These are phyloP conservation scores for Citeromyces siamensis DNA, from an alignment of 1,139 yeast genomes.

Conservation along the genomic window DNA sequence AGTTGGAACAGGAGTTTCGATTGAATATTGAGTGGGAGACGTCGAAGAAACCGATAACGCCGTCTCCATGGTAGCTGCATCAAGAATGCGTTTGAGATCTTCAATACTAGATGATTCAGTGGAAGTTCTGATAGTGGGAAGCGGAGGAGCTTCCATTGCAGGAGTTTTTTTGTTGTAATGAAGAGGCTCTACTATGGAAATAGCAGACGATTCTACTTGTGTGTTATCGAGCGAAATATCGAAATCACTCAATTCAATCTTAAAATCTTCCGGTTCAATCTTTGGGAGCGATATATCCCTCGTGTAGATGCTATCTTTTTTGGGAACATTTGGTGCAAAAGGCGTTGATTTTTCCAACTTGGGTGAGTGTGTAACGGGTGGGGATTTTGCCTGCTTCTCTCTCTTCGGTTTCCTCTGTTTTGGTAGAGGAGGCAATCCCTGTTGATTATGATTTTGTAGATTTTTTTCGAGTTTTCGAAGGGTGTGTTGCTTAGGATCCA, in stretches of 20 bases:
- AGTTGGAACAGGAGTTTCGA: too few relatives aligned
- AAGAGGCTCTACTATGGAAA: neutral
- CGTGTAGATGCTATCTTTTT: neutral
- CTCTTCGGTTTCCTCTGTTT: neutral
- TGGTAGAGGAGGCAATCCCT: neutral
- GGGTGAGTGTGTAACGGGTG: neutral
- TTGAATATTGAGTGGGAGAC: neutral
- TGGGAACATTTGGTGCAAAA: neutral
- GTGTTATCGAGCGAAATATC: neutral
- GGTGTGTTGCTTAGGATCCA: neutral
- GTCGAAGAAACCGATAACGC: neutral
- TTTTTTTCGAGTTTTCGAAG: neutral
- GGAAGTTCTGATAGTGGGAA: neutral
- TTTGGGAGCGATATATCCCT: neutral
- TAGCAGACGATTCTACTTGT: neutral
- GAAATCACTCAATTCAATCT: neutral
- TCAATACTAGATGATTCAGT: neutral
- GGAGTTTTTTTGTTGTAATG: neutral
- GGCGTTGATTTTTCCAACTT: neutral
- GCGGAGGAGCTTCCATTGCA: neutral
- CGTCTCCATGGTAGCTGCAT: slow-evolving; percentile 1
- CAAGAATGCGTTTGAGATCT: neutral
- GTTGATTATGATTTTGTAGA: neutral
- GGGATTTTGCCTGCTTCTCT: neutral
- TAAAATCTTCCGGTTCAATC: neutral